Evolutionary conservation across 257 asterid genomes (phyloP), one percentile per base, ranked within the genome.

Genomic region (Parsonsia alboflavescens): DNA sequence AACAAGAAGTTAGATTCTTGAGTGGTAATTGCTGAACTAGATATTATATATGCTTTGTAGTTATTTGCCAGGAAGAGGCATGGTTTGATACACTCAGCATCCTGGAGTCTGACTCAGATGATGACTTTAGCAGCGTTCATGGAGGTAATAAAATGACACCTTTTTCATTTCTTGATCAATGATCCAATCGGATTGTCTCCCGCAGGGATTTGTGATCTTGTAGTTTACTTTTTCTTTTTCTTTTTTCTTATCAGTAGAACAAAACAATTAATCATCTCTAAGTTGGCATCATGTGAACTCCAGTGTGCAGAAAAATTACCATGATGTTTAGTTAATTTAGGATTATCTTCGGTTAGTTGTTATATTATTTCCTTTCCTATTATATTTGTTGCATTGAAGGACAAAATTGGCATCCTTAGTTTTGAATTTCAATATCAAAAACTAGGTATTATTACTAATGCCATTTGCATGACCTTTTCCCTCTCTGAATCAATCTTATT

Each of bases 101-200:
- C 75, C 83, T 92, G 70, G 99, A 92, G 30, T 92, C 97, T 4
- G 99, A 95, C 69, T 89, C 99, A 15, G 98, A 95, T 74, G 99
- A 95, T 36, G 98, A 95, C 52, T 89, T 82, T 75, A 82, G 89
- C 75, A 95, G 99, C 73, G 97, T 92, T 61, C 92, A 84, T 79
- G 99, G 96, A 85, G 98, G 99, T 95, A 88, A 88, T 69, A 76
- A 64, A 77, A 70, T 13, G 10, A 10, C 48, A 22, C 15, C 45
- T 5, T 33, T 58, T 62, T 62, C 68, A 30, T 45, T 33, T 62
- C 24, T 30, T 4, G 12, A 21, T 19, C 41, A 69, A 42, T 44
- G 24, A 10, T 19, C 61, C 45, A 24, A n/a, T 45, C 36, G 26
- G 24, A 59, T 69, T 22, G 22, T 69, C 6, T 12, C 36, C n/a